Evolutionary conservation across 108 stramenopile species (phyloP).

Genomic region (Poteriospumella lacustris): DNA sequence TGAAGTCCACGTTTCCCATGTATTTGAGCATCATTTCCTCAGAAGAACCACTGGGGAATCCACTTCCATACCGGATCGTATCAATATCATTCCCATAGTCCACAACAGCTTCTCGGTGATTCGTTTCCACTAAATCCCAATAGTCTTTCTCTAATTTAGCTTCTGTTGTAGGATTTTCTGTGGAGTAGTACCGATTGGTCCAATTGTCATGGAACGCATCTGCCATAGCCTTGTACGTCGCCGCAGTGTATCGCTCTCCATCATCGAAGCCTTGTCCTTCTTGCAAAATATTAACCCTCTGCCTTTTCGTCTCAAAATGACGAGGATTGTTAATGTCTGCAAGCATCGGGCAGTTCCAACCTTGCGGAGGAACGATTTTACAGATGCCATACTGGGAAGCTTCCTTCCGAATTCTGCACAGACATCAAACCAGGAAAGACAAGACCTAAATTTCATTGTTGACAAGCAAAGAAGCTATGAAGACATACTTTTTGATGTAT

Average conservation of each 20-base stretch:
- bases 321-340: constrained; percentile 27
- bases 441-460: too few relatives aligned
- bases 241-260: constrained; percentile 73
- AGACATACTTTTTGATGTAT: constrained; percentile 68
- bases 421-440: too few relatives aligned
- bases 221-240: constrained; percentile 57
- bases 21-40: background rate
- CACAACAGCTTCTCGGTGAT: constrained; percentile 61
- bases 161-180: constrained; percentile 28
- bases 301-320: constrained; percentile 71
- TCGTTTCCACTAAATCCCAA: constrained; percentile 86
- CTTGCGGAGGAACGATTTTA: constrained; percentile 90
- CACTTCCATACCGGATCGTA: constrained; percentile 72
- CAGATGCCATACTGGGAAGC: constrained; percentile 86
- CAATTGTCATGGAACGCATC: constrained; percentile 38
- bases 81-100: constrained; percentile 96
- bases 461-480: background rate
- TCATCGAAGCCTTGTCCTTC: constrained; percentile 84
- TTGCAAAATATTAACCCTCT: constrained; percentile 43
- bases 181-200: constrained; percentile 54
- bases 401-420: constrained; percentile 16
- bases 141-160: constrained; percentile 79
- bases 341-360: constrained; percentile 68
- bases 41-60: constrained; percentile 59
- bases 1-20: background rate